These are phyloP conservation scores for Cladosporium colombiae DNA, from an alignment of 2,329 filamentous ascomycete species.

Conservation along the genomic window DNA sequence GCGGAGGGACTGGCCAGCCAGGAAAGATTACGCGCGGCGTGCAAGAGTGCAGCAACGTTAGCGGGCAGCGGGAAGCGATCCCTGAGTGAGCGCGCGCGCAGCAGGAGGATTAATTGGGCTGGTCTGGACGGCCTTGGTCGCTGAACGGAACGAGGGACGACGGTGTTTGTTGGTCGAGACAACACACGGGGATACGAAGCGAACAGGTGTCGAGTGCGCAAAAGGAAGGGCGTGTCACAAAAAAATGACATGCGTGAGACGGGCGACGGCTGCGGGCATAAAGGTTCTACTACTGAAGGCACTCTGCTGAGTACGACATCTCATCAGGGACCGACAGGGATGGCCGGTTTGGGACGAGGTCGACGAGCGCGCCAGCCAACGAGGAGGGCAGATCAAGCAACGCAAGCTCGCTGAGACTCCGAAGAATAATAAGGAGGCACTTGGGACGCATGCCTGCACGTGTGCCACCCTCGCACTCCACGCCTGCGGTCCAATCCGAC, in stretches of 20 bases:
- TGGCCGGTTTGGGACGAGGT: background rate
- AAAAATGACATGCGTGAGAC: background rate
- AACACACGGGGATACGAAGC: background rate
- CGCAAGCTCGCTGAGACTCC: background rate
- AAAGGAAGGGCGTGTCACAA: conserved; percentile 7
- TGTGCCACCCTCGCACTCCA: conserved; percentile 2
- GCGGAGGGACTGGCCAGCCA: background rate
- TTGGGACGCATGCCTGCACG: conserved; percentile 12
- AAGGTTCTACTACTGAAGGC: background rate
- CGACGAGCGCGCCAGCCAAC: background rate
- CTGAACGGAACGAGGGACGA: background rate
- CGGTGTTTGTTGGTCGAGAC: background rate
- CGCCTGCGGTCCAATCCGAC: conserved; percentile 9
- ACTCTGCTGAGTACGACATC: conserved; percentile 8
- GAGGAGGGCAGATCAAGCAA: background rate
- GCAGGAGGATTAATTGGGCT: background rate
- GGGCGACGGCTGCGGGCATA: conserved; percentile 4
- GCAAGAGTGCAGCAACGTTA: conserved; percentile 10
- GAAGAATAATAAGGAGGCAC: background rate
- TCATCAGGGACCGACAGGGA: conserved; percentile 10
- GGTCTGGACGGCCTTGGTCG: background rate
- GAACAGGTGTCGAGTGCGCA: conserved; percentile 7
- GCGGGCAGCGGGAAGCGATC: conserved; percentile 15
- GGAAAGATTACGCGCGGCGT: conserved; percentile 19
- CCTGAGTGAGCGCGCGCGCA: background rate